Evolutionary conservation across 208 protist species (phyloP).

Genomic region (Crithidia bombi): DNA sequence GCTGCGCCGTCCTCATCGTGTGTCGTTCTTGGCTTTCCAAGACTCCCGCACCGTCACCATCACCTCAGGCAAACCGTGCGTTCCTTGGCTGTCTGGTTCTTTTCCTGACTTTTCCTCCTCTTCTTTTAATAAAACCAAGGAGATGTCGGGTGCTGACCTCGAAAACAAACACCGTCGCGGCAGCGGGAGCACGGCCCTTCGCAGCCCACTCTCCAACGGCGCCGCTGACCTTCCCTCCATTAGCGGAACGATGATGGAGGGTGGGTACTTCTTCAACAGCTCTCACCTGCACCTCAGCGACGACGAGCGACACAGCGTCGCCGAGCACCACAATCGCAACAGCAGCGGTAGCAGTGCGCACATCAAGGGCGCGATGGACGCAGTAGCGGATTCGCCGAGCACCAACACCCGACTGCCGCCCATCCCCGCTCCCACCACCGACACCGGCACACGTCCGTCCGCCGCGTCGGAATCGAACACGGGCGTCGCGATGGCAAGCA

Average conservation of each 20-base stretch:
- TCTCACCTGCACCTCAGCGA: neutral
- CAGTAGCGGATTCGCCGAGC: too few species aligned
- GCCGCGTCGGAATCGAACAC: too few species aligned
- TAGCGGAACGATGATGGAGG: constrained; percentile 3
- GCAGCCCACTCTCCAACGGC: neutral
- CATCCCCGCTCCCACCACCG: neutral
- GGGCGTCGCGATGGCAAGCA: too few species aligned
- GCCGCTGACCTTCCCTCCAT: neutral
- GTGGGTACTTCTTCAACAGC: constrained; percentile 15
- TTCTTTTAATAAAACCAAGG: neutral
- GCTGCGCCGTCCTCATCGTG: too few species aligned
- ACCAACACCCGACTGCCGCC: too few species aligned
- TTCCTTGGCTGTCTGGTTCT: too few species aligned
- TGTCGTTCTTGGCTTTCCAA: too few species aligned
- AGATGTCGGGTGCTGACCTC: neutral
- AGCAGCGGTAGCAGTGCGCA: neutral
- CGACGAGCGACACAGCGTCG: neutral
- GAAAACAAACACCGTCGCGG: neutral
- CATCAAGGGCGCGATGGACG: neutral
- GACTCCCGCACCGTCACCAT: too few species aligned
- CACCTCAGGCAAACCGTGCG: too few species aligned
- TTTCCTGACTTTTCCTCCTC: too few species aligned
- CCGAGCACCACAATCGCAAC: neutral
- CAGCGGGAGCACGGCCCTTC: neutral
- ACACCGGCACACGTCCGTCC: too few species aligned